phyloP scores from a whole-genome alignment of 495 filamentous ascomycete species.

The Penicillium taxi region DNA sequence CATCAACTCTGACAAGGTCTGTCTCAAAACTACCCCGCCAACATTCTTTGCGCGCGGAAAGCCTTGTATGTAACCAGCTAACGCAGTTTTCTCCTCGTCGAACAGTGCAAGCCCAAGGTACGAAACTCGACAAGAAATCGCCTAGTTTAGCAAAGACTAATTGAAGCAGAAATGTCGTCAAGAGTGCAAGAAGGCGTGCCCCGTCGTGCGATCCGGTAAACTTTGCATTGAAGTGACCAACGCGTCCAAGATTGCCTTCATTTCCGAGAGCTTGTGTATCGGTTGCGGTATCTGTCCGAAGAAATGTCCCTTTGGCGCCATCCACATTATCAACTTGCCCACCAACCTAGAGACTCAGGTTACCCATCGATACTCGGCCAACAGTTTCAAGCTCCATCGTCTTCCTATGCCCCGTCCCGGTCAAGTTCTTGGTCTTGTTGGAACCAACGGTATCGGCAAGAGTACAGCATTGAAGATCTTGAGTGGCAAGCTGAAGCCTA shows the following conservation, averaged over 20 bases:
- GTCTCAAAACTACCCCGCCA: constrained; percentile 34
- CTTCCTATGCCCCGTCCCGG: constrained; percentile 92
- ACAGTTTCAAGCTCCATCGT: constrained; percentile 98
- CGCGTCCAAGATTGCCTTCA: constrained; percentile 93
- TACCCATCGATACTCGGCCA: constrained; percentile 96
- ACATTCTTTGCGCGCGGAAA: constrained; percentile 8
- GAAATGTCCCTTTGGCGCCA: constrained; percentile 98
- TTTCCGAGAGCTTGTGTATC: constrained; percentile 89
- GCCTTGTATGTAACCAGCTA: constrained; percentile 23
- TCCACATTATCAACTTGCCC: constrained; percentile 98
- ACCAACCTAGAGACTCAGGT: constrained; percentile 97
- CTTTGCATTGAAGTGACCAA: constrained; percentile 91
- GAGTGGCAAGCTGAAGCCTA: constrained; percentile 96
- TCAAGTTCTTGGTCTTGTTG: constrained; percentile 93
- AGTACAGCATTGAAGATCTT: constrained; percentile 97
- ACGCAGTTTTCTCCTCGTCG: constrained; percentile 18
- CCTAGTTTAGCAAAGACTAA: neutral
- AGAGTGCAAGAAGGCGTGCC: constrained; percentile 98
- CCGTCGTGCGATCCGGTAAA: constrained; percentile 95
- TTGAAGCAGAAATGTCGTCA: constrained; percentile 74
- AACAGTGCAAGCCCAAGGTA: constrained; percentile 96
- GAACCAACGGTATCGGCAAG: constrained; percentile 99
- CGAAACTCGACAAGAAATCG: constrained; percentile 4
- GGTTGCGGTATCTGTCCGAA: constrained; percentile 99
- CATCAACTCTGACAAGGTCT: constrained; percentile 92